These are phyloP conservation scores for Fusarium sp. DNA, from an alignment of 2,329 filamentous ascomycete genomes.

Conservation along the genomic window DNA sequence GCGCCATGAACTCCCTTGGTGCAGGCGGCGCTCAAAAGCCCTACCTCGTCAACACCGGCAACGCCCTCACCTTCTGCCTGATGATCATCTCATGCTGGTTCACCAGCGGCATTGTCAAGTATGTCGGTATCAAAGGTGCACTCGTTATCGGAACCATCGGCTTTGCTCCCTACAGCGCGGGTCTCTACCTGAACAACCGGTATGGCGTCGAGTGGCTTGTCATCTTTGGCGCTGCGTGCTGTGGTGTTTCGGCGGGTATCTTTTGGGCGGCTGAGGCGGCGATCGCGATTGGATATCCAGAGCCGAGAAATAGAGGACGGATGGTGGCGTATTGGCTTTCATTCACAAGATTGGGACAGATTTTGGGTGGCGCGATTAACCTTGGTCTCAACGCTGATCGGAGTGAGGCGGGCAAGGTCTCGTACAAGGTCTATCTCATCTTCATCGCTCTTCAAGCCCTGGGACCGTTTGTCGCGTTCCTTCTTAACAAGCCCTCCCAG, in stretches of 20 bases:
- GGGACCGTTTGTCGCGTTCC: conserved; percentile 67
- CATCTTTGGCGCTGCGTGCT: conserved; percentile 53
- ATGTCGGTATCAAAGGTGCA: conserved; percentile 46
- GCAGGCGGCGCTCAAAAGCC: conserved; percentile 65
- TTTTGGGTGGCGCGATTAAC: conserved; percentile 72
- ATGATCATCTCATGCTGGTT: conserved; percentile 64
- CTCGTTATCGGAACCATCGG: conserved; percentile 56
- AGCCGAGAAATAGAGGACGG: conserved; percentile 68
- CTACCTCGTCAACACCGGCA: conserved; percentile 69
- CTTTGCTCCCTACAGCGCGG: conserved; percentile 55
- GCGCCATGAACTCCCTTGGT: conserved; percentile 43
- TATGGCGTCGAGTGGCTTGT: conserved; percentile 57
- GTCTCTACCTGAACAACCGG: conserved; percentile 56
- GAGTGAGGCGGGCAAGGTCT: conserved; percentile 67
- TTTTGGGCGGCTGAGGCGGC: conserved; percentile 50
- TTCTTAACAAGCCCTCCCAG: conserved; percentile 65
- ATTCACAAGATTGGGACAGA: conserved; percentile 62
- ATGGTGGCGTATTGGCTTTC: conserved; percentile 72
- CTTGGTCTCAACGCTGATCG: conserved; percentile 68
- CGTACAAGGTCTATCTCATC: conserved; percentile 71
- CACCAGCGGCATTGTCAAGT: conserved; percentile 36
- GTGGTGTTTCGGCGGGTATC: conserved; percentile 51
- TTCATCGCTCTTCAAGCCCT: conserved; percentile 74
- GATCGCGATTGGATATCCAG: conserved; percentile 68
- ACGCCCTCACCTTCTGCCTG: conserved; percentile 59